Evolutionary conservation across 1,284 basidiomycete genomes (phyloP).

Genomic region (Rhodotorula sp.): DNA sequence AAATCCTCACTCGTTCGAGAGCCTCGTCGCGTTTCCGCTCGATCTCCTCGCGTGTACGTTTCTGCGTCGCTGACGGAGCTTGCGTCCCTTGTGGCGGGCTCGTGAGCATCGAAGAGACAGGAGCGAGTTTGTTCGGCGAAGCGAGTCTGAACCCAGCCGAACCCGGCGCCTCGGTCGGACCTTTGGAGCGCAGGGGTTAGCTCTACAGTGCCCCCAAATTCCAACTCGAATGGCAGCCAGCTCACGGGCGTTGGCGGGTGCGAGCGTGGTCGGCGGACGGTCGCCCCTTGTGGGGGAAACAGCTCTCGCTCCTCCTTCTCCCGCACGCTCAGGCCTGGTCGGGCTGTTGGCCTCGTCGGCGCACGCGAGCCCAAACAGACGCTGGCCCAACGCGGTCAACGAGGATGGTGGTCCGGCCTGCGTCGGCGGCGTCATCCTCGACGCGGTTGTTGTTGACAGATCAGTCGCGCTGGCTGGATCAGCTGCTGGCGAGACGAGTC

Average conservation of each 20-base stretch:
- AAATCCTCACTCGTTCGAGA: background rate
- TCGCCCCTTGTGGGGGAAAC: no score
- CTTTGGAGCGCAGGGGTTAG: no score
- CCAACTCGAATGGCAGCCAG: no score
- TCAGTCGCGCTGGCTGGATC: background rate
- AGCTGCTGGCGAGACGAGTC: background rate
- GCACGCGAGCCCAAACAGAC: background rate
- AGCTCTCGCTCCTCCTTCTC: no score
- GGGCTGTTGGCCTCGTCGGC: background rate
- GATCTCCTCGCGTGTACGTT: slow-evolving; percentile 9
- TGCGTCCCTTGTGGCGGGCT: background rate
- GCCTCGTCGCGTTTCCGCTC: slow-evolving; percentile 2
- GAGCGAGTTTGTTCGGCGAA: no score
- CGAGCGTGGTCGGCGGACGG: no score
- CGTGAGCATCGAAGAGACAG: background rate
- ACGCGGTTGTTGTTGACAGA: background rate
- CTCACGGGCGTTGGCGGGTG: no score
- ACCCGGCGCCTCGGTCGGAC: no score
- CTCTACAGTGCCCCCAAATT: no score
- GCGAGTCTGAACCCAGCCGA: no score
- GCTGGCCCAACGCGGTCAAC: slow-evolving; percentile 8
- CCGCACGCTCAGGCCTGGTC: background rate
- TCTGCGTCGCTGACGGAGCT: slow-evolving; percentile 3
- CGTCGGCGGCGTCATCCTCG: background rate
- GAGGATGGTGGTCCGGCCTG: background rate